Percentiles rank a stretch among this genome's conserved stretches.
Conservation (phyloP, 2,329 filamentous ascomycete genomes). For the Epichloe aotearoae region DNA sequence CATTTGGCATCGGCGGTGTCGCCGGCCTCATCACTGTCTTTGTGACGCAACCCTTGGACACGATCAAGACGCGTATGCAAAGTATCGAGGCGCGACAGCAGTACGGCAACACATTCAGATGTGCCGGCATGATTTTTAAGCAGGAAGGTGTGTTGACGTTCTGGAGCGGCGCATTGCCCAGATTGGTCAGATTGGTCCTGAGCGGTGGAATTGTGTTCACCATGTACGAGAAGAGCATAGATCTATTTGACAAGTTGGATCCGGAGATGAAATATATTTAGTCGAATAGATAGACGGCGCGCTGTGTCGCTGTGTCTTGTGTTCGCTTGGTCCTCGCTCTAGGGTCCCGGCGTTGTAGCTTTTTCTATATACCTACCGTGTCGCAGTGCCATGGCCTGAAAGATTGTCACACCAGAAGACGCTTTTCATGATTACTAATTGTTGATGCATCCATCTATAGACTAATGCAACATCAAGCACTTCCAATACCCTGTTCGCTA, state of each 20-base stretch:
- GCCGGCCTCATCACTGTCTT: slow-evolving; percentile 88
- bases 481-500: background rate
- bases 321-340: background rate
- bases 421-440: no score
- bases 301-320: background rate
- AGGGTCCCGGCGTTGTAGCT: no score
- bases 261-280: slow-evolving; percentile 75
- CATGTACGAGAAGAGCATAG: slow-evolving; percentile 97
- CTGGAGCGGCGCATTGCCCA: slow-evolving; percentile 85
- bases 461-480: background rate
- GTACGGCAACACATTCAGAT: slow-evolving; percentile 82
- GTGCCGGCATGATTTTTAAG: slow-evolving; percentile 69
- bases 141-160: slow-evolving; percentile 83
- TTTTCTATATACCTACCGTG: no score
- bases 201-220: slow-evolving; percentile 97
- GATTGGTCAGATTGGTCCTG: slow-evolving; percentile 71
- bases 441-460: no score
- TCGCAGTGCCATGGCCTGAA: no score
- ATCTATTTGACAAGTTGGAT: slow-evolving; percentile 66
- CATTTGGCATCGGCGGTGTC: slow-evolving; percentile 80
- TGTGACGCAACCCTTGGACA: slow-evolving; percentile 66
- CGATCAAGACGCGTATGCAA: slow-evolving; percentile 96
- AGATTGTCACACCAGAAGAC: no score
- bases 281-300: background rate
- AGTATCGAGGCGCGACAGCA: slow-evolving; percentile 68